Base-by-base conservation (phyloP, 192 early-diverging fungal species). In the Coemansia sp. region DNA sequence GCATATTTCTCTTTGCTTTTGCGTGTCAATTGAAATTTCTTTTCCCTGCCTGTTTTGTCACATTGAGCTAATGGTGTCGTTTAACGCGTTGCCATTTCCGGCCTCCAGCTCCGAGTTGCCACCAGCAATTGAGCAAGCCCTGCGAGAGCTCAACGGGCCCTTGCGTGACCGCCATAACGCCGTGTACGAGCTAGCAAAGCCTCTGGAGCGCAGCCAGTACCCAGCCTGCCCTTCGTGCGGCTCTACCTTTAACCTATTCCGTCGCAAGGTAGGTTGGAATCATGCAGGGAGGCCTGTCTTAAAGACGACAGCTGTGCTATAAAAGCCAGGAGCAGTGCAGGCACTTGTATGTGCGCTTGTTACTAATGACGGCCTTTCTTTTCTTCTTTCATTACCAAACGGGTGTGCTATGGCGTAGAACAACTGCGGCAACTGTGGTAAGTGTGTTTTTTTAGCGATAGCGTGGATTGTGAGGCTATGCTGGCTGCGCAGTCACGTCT, bases 181-280 rank as follows among this genome's bases (percentile, higher is more conserved):
- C 20, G 43, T n/a, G 0, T 82, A 77, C 39, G 43, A 39, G 63
- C 62, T 74, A 12, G 69, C 79, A 26, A 37, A 39, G 36, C 79
- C 71, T 11, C 64, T 68, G 5, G 75, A 76, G 31, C 70, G 69
- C 36, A 59, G 63, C 9, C 55, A 58, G 6, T 82, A 82, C 66
- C 35, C 74, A 26, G 79, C 79, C 16, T 82, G 79, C 25, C 79
- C 72, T 2, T 62, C 66, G 9, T 82, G 79, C 50, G 79, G 79
- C 11, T 63, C 61, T 52, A 65, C 69, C 20, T 82, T 82, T 34
- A 66, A 73, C 14, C 35, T 82, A 9, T 77, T 82, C 25, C 75
- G 79, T 6, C 74, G 75, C 55, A 82, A 77, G 53, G 70, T 72
- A 72, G 28, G 61, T 42, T 57, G 11, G 47, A 70, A 72, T 61